Evolutionary conservation across 768 basidiomycete genomes (phyloP), one percentile per base, ranked within the genome.

Genomic region (Naganishia friedmannii): DNA sequence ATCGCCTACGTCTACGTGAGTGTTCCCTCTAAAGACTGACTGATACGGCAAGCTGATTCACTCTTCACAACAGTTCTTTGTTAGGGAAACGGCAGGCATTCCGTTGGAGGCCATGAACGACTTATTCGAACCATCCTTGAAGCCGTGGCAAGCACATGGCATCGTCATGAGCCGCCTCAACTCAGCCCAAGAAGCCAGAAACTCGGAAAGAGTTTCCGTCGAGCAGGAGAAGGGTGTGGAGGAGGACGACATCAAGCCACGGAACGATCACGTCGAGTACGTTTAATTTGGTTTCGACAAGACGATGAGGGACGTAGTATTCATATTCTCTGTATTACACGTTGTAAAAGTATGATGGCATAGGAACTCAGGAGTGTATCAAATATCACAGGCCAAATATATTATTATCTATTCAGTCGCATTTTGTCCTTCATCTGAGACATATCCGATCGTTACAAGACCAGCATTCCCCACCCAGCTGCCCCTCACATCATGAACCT

Each of bases 1-100:
- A 63, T 72, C 17, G 46, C 55, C 55, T 65, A 56, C 31, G 67
- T 72, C 42, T 72, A 58, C 57, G 69, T 70, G 63, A 70, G 69
- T 70, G 3, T 26, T 7, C 39, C 15, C 37, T 23, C 21, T 57
- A 6, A 23, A 3, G 32, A 29, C 28, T 45, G n/a, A 29, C n/a
- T n/a, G 10, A 23, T 8, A 21, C 7, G 3, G 23, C 42, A 10
- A 13, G 15, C 65, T 54, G 15, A 34, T 34, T 2, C 3, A 23
- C 28, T 10, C 13, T 42, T 39, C 39, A 51, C 48, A 7, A 39
- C 54, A 70, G 69, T 65, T 72, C 66, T 42, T 68, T 55, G 63
- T 72, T 17, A 58, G 58, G 0, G 71, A 72, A 53, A 72, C 71
- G 3, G 3, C 57, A 12, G 26, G 42, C 2, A 39, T 72, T 7